Percentiles rank a stretch among this genome's conserved stretches.
These are phyloP conservation scores for Candida cerambycidarum DNA, from an alignment of 805 yeast species.

Conservation along the genomic window DNA sequence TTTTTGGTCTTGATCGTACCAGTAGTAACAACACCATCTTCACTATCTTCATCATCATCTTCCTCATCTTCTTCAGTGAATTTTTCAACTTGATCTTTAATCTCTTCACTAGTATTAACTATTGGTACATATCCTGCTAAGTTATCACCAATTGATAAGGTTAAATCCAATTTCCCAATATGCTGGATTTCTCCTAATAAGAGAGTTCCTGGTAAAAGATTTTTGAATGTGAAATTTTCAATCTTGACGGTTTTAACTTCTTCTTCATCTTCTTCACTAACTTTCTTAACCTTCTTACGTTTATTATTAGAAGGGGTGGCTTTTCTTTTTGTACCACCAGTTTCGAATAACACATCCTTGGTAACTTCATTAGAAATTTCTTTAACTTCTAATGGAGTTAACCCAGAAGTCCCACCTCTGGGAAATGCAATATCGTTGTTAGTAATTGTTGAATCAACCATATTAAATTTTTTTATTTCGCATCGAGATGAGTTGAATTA, in stretches of 20 bases:
- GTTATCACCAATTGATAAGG: slow-evolving; percentile 75
- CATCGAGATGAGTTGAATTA: not conserved
- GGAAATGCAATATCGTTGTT: slow-evolving; percentile 72
- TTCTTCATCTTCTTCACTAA: slow-evolving; percentile 17
- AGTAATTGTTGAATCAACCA: slow-evolving; percentile 28
- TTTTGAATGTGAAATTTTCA: slow-evolving; percentile 62
- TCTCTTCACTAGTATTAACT: slow-evolving; percentile 64
- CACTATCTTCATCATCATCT: slow-evolving; percentile 33
- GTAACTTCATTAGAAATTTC: slow-evolving; percentile 93
- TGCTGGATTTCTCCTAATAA: slow-evolving; percentile 75
- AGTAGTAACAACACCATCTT: slow-evolving; percentile 21
- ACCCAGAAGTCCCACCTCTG: slow-evolving; percentile 89
- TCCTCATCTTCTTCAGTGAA: slow-evolving; percentile 47
- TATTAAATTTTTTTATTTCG: not conserved
- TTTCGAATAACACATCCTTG: slow-evolving; percentile 77
- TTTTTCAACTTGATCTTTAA: slow-evolving; percentile 57
- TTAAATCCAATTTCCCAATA: slow-evolving; percentile 62
- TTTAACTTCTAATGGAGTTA: slow-evolving; percentile 87
- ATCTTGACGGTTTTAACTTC: slow-evolving; percentile 45
- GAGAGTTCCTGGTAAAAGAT: slow-evolving; percentile 65
- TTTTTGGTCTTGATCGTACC: slow-evolving; percentile 28
- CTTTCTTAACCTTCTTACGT: slow-evolving; percentile 23
- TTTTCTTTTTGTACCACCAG: slow-evolving; percentile 27
- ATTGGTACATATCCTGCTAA: slow-evolving; percentile 77
- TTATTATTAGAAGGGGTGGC: slow-evolving; percentile 25